Evolutionary conservation across 768 basidiomycete genomes (phyloP), one percentile per base, ranked within the genome.

Genomic region (Leucogyrophana mollusca): DNA sequence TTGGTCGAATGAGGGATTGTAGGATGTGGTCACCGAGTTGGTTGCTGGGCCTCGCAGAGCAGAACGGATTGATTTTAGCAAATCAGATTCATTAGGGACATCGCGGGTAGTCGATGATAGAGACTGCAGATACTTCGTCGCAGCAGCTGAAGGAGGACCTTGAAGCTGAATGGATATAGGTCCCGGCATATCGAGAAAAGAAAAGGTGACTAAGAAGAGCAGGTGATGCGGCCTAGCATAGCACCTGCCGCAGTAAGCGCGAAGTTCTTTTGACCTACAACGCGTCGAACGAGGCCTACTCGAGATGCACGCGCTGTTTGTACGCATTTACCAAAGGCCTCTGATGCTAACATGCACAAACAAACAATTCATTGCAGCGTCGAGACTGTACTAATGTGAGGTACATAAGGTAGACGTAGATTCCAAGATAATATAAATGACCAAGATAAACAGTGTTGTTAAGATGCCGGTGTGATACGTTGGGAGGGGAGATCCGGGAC

Each of bases 21-120:
- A 73, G 27, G 77, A 67, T 9, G 72, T 53, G 34, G 71, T 65
- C 43, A 70, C 56, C 30, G 65, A 60, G 36, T 72, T 71, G 24
- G 74, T 69, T 33, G 74, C 71, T 14, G 76, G 70, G 37, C 83
- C 82, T 24, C 76, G 79, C 32, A 88, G 68, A 11, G 80, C 83
- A n/a, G 60, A 62, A 32, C 76, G 76, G 43, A 88, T 83, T 20
- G 84, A 70, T 46, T 68, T 71, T 32, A 87, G 69, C 1, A 89
- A 66, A 14, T 59, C 55, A 10, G 76, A 74, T 25, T 65, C 65
- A 34, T 43, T 18, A 16, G 48, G 24, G 2, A 40, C 45, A 11
- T 47, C 25, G 43, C 44, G 52, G 11, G 52, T 30, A 30, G 25
- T n/a, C 25, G 32, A 38, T 36, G 64, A 45, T 40, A 64, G 51